Conservation (phyloP, 306 rosid species). For the Acacia melanoxylon region DNA sequence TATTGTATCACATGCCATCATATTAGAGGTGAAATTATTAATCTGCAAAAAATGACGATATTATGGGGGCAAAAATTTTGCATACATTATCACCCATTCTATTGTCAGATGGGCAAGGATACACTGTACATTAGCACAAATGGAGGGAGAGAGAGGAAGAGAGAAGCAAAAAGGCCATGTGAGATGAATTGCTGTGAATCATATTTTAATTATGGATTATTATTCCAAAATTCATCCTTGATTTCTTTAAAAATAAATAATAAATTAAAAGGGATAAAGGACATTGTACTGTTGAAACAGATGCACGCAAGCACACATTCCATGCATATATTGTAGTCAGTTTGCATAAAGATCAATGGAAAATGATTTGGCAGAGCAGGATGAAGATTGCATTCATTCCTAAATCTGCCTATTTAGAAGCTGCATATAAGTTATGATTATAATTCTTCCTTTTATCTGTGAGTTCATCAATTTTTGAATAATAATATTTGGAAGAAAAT, state of each 20-base stretch:
- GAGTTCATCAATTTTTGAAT: not conserved
- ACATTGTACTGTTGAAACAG: not conserved
- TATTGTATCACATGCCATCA: constrained; percentile 9
- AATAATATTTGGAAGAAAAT: not conserved
- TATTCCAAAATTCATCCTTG: not conserved
- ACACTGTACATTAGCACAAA: not conserved
- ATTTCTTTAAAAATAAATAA: not conserved
- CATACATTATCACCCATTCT: not conserved
- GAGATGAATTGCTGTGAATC: not conserved
- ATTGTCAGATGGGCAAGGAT: not conserved
- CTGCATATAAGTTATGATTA: not conserved
- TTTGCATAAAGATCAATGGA: not conserved
- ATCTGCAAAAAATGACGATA: constrained; percentile 12
- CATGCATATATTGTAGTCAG: not conserved
- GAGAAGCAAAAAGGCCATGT: not conserved
- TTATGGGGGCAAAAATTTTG: not conserved
- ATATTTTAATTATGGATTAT: not conserved
- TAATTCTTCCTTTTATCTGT: not conserved
- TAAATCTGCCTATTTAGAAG: not conserved
- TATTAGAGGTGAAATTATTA: constrained; percentile 22
- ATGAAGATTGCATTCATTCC: not conserved
- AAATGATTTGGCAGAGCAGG: not conserved
- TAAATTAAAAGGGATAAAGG: not conserved
- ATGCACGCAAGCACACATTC: not conserved
- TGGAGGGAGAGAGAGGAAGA: not conserved